Base-by-base conservation (phyloP, 2,329 filamentous ascomycete species). In the Cryphonectria radicalis region DNA sequence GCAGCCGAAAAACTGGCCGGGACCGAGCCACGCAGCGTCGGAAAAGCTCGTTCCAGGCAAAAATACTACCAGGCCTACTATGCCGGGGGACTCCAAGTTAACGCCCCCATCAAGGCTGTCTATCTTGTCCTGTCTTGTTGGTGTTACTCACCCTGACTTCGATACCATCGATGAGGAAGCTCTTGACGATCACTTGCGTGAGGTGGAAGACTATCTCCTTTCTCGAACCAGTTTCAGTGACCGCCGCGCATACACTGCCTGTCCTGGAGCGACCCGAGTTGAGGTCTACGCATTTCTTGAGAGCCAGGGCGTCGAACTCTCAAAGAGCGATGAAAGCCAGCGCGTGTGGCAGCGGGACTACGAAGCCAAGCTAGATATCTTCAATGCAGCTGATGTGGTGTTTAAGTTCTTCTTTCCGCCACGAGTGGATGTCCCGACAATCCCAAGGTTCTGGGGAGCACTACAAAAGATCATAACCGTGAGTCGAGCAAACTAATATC, bases 381-480 rank as follows among this genome's bases (percentile, higher is more conserved):
- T 57, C 53, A 57, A 57, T 4, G n/a, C n/a, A 82, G 42, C 11
- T 14, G n/a, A 28, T 17, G 4, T 14, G 8, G n/a, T 57, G 25
- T 57, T 57, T 13, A 28, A 32, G 4, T 57, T 28, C 53, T 57
- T 57, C 53, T 57, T 57, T 2, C 53, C 53, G 10, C 4, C 11
- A 4, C 8, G n/a, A 17, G n/a, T 32, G 3, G n/a, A 57, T 2
- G 53, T 17, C 11, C n/a, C 53, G 6, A 57, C n/a, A 28, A 32
- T 57, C 25, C 4, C 53, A 28, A 57, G 32, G 25, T 57, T 28
- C 7, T 57, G 53, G 53, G 53, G 53, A 6, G 53, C 53, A 32
- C 3, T 57, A 4, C 14, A 32, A 57, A 13, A 3, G 4, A 28
- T 57, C n/a, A 57, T 32, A 3, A 28, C n/a, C 2, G 53, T 57